Evolutionary conservation across 1,139 yeast genomes (phyloP), one percentile per base, ranked within the genome.

Genomic region (Martiniozyma asiatica): DNA sequence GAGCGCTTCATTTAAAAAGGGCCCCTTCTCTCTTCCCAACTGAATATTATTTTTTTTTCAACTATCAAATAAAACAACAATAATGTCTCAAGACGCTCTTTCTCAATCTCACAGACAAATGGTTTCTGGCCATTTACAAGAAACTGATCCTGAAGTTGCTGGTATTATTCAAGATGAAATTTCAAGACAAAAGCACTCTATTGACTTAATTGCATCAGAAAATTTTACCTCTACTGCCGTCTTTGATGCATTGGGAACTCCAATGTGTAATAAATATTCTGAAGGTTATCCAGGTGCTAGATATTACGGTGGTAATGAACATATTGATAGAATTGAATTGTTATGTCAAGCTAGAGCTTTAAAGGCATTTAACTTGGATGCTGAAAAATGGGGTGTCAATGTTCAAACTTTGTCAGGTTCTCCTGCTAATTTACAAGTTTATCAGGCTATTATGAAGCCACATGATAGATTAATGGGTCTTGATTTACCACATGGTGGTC

Each of bases 401-500:
- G 98, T 89, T 33, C 98, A 89, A 65, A 72, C 96, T 21, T 67
- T 89, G 47, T 80, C 94, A 35, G 98, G 98, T 43, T 85, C 97
- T 20, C 97, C 97, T 41, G 98, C 98, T 38, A 89, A 89, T 63
- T 72, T 89, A 56, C 92, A 89, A 58, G 95, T 84, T 29, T 89
- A 89, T 63, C 92, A 84, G 57, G 96, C 96, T 35, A 65, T 87
- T 45, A 74, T 87, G 77, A 84, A 79, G 57, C 94, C 92, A 32
- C 94, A 85, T 47, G 97, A 85, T 51, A 73, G 97, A 60, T 66
- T 87, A 56, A 87, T 87, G 97, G 97, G 97, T 50, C 72, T 87
- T 45, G 95, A 85, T 56, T 70, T 87, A 53, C 97, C 97, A 44
- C 97, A 87, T 51, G 97, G 98, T 52, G 97, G 98, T 48, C 97